Evolutionary conservation across 352 stramenopile species (phyloP).

Genomic region (Phytophthora idaei): DNA sequence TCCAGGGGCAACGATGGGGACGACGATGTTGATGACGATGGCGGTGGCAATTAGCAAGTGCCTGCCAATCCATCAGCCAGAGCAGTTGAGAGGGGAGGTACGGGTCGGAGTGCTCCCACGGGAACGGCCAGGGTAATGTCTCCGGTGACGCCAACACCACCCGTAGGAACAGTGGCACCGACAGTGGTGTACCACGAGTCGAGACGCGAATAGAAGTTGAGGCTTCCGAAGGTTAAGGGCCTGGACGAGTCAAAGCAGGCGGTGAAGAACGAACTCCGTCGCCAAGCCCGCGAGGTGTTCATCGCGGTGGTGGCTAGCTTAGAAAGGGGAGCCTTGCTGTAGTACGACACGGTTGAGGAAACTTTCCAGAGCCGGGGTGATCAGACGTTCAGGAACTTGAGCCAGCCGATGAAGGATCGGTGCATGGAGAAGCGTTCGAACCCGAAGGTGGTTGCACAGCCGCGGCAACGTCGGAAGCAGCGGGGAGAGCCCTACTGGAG

Average conservation of each 20-base stretch:
- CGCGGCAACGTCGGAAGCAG: neutral
- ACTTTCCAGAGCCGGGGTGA: too few relatives aligned
- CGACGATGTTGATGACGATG: too few relatives aligned
- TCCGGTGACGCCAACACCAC: too few relatives aligned
- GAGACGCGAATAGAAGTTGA: neutral
- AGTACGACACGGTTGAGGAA: neutral
- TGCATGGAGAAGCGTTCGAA: neutral
- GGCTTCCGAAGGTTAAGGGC: neutral
- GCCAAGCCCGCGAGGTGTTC: neutral
- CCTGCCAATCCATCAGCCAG: too few relatives aligned
- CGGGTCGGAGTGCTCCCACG: too few relatives aligned
- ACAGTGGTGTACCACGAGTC: neutral
- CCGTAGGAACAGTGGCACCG: too few relatives aligned
- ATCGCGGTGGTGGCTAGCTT: neutral
- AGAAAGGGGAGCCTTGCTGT: neutral
- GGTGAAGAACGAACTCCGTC: neutral
- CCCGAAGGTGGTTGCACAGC: neutral
- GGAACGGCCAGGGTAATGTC: too few relatives aligned
- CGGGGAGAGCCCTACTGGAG: neutral
- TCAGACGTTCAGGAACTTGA: neutral
- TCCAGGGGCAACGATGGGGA: too few relatives aligned
- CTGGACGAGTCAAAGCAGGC: neutral
- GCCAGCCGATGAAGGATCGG: neutral
- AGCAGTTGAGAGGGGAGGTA: too few relatives aligned
- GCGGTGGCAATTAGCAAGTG: too few relatives aligned